Base-by-base conservation (phyloP, 139 green algal genomes). In the Chlamydomonas incerta region DNA sequence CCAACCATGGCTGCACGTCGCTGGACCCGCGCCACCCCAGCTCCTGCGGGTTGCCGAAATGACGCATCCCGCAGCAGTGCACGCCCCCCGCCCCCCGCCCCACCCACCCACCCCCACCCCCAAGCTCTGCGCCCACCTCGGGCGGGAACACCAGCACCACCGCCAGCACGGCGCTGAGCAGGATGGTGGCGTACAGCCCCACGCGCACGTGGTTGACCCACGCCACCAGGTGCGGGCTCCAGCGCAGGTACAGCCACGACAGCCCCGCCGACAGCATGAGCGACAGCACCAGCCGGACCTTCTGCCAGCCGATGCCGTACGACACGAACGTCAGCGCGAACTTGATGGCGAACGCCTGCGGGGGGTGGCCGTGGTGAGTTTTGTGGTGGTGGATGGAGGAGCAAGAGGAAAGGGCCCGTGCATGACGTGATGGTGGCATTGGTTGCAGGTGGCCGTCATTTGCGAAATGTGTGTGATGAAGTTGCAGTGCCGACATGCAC, bases 171-270 rank as follows among this genome's bases (percentile, higher is more conserved):
- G 80, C 17, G 26, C 66, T n/a, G 2, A 85, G 67, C 66, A 77
- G 67, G 17, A 85, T 28, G 11, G 47, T 58, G 10, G 58, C 58
- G 66, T 85, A 85, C 10, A 85, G 65, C 50, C 80, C 80, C 50
- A 85, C 80, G 4, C 67, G 66, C 20, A 85, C 15, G 65, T 85
- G 67, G 80, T 85, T 85, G 47, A 85, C 80, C 80, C 80, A 85
- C 3, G 66, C 63, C 6, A 85, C 67, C n/a, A 85, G 47, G 80
- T 85, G 80, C 24, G 80, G 80, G 35, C 33, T 58, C 80, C 67
- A 76, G 24, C 80, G 80, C 31, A 85, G 80, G 80, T 75, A 85
- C 21, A 77, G 47, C 47, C 26, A 68, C 18, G 80, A 47, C n/a
- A 85, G 80, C 21, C 23, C 33, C 29, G 50, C 66, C 29, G 80